phyloP scores from a whole-genome alignment of 2,329 filamentous ascomycete species.

The Ophiocordyceps camponoti-floridani region DNA sequence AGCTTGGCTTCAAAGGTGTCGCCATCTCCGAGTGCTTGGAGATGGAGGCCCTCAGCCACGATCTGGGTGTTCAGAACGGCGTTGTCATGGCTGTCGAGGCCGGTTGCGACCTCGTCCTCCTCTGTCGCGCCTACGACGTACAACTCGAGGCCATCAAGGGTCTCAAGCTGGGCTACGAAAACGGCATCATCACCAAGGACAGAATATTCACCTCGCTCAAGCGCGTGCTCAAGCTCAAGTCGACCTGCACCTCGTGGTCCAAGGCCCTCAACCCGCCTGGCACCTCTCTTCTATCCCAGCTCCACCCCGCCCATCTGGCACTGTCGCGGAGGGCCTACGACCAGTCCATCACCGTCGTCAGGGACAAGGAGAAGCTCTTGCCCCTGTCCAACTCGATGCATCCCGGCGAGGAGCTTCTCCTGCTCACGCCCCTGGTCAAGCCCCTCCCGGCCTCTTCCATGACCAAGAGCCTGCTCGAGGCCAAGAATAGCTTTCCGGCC shows the following conservation, averaged over 20 bases:
- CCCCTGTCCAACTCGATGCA: conserved; percentile 70
- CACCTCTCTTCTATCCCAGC: conserved; percentile 54
- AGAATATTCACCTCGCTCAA: conserved; percentile 66
- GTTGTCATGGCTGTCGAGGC: conserved; percentile 97
- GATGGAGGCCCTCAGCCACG: conserved; percentile 90
- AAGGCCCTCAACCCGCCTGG: conserved; percentile 80
- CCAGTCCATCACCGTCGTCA: conserved; percentile 78
- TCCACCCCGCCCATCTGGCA: conserved; percentile 66
- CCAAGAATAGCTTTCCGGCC: conserved; percentile 19
- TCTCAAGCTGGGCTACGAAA: conserved; percentile 75
- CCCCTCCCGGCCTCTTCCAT: conserved; percentile 80
- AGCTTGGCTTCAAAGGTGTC: conserved; percentile 78
- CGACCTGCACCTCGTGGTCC: conserved; percentile 75
- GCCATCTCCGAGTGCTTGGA: conserved; percentile 91
- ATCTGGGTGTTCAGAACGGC: conserved; percentile 91
- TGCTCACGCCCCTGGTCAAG: conserved; percentile 79
- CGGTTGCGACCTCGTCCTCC: conserved; percentile 77
- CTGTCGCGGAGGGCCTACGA: conserved; percentile 80
- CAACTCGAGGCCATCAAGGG: conserved; percentile 87
- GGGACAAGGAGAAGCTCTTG: conserved; percentile 71
- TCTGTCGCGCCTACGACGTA: conserved; percentile 74
- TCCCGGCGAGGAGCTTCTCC: conserved; percentile 70
- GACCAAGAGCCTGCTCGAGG: conserved; percentile 50
- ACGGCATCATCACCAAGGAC: conserved; percentile 68
- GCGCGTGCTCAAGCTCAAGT: conserved; percentile 65